Percentiles rank a stretch among this genome's conserved stretches.
Conservation (phyloP, 768 basidiomycete genomes). For the Plicaturopsis crispa region DNA sequence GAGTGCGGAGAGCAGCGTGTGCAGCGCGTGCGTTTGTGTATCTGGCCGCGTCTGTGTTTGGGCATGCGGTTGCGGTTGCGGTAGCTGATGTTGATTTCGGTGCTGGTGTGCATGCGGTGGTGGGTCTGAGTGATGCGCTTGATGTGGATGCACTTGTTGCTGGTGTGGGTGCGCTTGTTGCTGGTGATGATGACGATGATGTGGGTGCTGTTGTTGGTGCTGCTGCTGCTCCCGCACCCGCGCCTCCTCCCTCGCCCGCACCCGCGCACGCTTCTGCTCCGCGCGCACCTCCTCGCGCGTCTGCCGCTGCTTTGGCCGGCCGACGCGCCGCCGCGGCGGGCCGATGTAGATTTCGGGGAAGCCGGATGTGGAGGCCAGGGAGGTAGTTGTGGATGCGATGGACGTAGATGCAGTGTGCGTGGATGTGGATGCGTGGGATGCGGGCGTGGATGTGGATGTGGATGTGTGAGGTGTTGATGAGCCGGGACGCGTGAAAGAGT, state of each 20-base stretch:
- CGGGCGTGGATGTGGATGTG: constrained; percentile 12
- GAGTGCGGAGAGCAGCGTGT: too few species aligned
- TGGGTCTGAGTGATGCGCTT: neutral
- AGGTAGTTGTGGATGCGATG: neutral
- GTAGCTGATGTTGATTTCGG: too few species aligned
- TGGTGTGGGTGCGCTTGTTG: constrained; percentile 1
- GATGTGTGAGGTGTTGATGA: constrained; percentile 14
- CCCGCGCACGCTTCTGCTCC: neutral
- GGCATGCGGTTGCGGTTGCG: neutral
- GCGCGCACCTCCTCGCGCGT: too few species aligned
- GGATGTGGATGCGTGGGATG: too few species aligned
- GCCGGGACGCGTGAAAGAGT: too few species aligned
- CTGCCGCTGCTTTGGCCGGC: constrained; percentile 14
- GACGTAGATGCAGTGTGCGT: constrained; percentile 18
- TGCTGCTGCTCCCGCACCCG: neutral
- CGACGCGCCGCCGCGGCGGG: constrained; percentile 22
- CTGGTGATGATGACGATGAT: constrained; percentile 1
- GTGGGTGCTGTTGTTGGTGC: neutral
- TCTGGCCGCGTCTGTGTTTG: neutral
- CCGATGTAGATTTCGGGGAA: constrained; percentile 28
- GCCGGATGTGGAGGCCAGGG: constrained; percentile 11
- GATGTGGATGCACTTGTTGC: constrained; percentile 3
- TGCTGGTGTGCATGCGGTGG: neutral
- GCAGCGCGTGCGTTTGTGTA: too few species aligned
- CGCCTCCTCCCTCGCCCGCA: neutral